Conservation (phyloP, 352 stramenopile genomes). For the Globisporangium orthogonon region DNA sequence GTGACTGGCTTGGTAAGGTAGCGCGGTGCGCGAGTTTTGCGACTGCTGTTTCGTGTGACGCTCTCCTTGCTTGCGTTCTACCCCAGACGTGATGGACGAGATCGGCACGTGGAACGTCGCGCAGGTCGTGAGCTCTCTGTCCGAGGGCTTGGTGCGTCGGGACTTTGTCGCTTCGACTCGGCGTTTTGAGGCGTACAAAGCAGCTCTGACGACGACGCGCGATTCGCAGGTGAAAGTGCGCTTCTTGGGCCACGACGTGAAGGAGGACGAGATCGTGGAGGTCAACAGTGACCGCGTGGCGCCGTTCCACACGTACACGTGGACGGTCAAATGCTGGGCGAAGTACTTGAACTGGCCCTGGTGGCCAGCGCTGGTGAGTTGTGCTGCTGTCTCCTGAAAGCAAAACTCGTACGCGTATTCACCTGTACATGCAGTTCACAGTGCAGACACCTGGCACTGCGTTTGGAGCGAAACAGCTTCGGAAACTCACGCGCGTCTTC, state of each 20-base stretch:
- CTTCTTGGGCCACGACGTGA: slow-evolving; percentile 48
- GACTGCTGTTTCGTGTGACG: background rate
- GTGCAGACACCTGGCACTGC: slow-evolving; percentile 39
- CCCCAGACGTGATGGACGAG: slow-evolving; percentile 9
- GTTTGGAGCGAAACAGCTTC: slow-evolving; percentile 25
- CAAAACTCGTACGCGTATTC: background rate
- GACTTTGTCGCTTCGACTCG: background rate
- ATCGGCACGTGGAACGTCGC: slow-evolving; percentile 9
- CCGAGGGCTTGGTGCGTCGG: background rate
- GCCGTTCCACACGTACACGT: slow-evolving; percentile 75
- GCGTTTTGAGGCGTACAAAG: background rate
- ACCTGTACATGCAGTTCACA: slow-evolving; percentile 30
- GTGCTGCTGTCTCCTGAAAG: background rate
- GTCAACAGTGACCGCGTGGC: slow-evolving; percentile 41
- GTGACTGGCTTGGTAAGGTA: slow-evolving; percentile 6
- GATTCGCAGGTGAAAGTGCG: slow-evolving; percentile 16
- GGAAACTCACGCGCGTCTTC: slow-evolving; percentile 23
- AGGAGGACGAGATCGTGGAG: slow-evolving; percentile 52
- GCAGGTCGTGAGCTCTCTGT: background rate
- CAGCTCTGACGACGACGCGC: background rate
- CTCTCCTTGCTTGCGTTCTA: background rate
- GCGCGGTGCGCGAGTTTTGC: background rate
- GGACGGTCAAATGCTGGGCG: slow-evolving; percentile 73
- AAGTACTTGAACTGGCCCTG: slow-evolving; percentile 77
- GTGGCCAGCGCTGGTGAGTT: slow-evolving; percentile 62